These are phyloP conservation scores for Geranomyces variabilis DNA, from an alignment of 192 early-diverging fungal genomes.

Conservation along the genomic window DNA sequence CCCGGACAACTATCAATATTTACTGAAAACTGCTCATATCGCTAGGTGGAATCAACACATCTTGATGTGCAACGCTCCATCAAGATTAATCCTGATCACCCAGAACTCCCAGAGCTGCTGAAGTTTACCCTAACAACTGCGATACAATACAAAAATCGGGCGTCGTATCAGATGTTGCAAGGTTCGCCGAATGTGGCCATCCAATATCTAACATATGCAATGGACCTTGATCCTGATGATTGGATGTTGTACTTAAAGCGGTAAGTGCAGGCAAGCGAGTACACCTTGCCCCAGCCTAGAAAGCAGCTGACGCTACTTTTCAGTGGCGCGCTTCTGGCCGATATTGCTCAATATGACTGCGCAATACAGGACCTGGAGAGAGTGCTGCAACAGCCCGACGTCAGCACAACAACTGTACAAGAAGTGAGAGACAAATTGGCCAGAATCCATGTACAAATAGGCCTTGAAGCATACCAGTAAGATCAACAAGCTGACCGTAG, in stretches of 20 bases:
- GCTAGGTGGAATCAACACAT: slow-evolving; percentile 42
- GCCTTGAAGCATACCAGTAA: slow-evolving; percentile 40
- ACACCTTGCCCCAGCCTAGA: no score
- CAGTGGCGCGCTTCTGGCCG: slow-evolving; percentile 50
- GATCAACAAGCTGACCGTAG: background rate
- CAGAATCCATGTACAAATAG: slow-evolving; percentile 50
- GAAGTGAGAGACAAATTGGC: slow-evolving; percentile 46
- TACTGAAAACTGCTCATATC: background rate
- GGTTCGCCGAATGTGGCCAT: slow-evolving; percentile 39
- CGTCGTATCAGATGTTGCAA: slow-evolving; percentile 48
- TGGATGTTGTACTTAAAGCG: slow-evolving; percentile 47
- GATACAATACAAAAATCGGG: slow-evolving; percentile 52
- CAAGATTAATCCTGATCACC: slow-evolving; percentile 40
- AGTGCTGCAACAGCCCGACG: slow-evolving; percentile 31
- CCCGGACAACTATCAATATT: background rate
- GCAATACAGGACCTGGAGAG: slow-evolving; percentile 48
- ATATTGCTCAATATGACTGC: slow-evolving; percentile 48
- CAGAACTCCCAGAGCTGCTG: slow-evolving; percentile 43
- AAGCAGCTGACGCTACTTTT: background rate
- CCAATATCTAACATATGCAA: slow-evolving; percentile 50
- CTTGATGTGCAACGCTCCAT: slow-evolving; percentile 43
- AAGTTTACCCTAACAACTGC: slow-evolving; percentile 42
- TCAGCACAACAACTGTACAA: slow-evolving; percentile 33
- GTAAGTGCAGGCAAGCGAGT: slow-evolving; percentile 12
- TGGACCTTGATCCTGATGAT: slow-evolving; percentile 54